phyloP scores from a whole-genome alignment of 2,329 filamentous ascomycete genomes.

The Drechslerella dactyloides region DNA sequence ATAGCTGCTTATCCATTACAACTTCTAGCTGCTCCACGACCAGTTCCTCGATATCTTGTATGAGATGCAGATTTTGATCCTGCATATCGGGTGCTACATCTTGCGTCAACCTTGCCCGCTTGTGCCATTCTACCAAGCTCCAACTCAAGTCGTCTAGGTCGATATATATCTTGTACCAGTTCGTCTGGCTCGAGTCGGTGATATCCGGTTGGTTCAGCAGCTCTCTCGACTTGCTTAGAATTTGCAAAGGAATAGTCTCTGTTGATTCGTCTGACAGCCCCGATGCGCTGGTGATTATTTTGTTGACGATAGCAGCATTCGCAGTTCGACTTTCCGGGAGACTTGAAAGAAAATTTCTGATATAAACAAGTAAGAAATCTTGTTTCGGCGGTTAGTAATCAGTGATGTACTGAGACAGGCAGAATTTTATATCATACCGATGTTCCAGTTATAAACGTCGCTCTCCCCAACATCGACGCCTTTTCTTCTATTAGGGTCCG shows the following conservation, averaged over 20 bases:
- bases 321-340: conserved; percentile 48
- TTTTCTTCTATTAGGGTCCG: conserved; percentile 43
- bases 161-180: conserved; percentile 51
- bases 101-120: conserved; percentile 38
- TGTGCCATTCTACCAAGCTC: conserved; percentile 50
- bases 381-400: conserved; percentile 9
- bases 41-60: conserved; percentile 49
- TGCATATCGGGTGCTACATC: conserved; percentile 43
- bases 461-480: conserved; percentile 19
- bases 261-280: conserved; percentile 41
- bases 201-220: conserved; percentile 48
- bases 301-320: conserved; percentile 47
- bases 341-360: conserved; percentile 47
- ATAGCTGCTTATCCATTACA: conserved; percentile 43
- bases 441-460: conserved; percentile 50
- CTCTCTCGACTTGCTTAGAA: conserved; percentile 46
- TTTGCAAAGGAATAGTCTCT: conserved; percentile 33
- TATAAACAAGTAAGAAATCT: conserved; percentile 51
- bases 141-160: conserved; percentile 48
- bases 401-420: not conserved
- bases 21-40: conserved; percentile 48
- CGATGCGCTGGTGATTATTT: conserved; percentile 45
- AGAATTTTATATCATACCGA: conserved; percentile 17
- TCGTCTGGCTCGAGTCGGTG: conserved; percentile 40
- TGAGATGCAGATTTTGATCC: conserved; percentile 36